A percentile compares a stretch with the other conserved stretches of the same genome.
Conservation (phyloP, 805 yeast species). For the Suhomyces canberraensis region DNA sequence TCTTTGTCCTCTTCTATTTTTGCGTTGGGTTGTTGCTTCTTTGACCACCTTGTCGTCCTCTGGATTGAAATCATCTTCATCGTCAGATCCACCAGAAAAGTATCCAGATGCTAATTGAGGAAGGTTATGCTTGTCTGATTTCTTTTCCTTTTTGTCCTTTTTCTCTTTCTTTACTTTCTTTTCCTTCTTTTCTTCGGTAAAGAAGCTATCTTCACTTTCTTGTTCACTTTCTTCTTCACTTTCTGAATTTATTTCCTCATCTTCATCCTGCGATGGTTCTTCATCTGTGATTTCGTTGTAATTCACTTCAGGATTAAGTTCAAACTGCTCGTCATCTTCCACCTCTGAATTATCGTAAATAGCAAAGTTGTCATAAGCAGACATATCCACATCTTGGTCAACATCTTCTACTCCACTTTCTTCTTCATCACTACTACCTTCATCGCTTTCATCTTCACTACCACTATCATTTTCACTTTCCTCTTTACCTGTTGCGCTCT, state of each 20-base stretch:
- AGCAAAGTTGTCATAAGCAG: constrained; percentile 29
- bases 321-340: constrained; percentile 33
- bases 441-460: constrained; percentile 18
- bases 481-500: constrained; percentile 19
- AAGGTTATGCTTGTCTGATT: constrained; percentile 36
- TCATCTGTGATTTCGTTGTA: constrained; percentile 67
- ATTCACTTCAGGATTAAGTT: constrained; percentile 35
- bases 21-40: constrained; percentile 54
- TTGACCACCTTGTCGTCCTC: constrained; percentile 50
- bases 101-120: constrained; percentile 81
- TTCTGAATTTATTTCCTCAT: constrained; percentile 12
- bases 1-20: constrained; percentile 94
- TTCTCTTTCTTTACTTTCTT: constrained; percentile 16
- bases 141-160: constrained; percentile 20
- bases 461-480: constrained; percentile 16
- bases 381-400: constrained; percentile 13
- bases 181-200: constrained; percentile 21
- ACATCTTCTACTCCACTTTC: constrained; percentile 10
- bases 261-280: constrained; percentile 46
- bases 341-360: constrained; percentile 39
- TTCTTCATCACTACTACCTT: constrained; percentile 18
- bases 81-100: constrained; percentile 79
- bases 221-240: constrained; percentile 1
- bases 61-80: constrained; percentile 43
- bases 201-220: constrained; percentile 34